Conservation (phyloP, 2,329 filamentous ascomycete genomes). For the Plenodomus biglobosus region DNA sequence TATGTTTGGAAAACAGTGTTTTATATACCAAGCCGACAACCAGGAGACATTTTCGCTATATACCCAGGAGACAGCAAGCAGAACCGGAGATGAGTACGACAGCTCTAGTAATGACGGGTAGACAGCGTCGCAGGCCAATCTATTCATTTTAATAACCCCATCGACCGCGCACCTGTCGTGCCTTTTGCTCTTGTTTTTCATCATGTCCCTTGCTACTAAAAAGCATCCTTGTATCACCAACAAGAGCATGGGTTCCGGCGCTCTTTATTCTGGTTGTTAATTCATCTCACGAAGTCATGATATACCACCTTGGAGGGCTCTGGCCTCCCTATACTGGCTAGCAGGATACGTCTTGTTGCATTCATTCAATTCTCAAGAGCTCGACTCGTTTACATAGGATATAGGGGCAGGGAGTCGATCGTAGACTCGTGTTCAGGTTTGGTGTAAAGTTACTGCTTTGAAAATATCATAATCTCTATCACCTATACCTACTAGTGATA, state of each 20-base stretch:
- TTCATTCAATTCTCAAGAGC: not conserved
- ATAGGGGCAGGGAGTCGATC: not conserved
- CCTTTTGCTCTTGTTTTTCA: conserved; percentile 24
- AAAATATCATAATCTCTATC: not conserved
- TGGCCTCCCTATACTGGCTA: conserved; percentile 18
- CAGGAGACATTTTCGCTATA: conserved; percentile 35
- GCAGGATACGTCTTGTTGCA: conserved; percentile 10
- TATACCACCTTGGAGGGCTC: conserved; percentile 30
- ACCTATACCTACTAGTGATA: too few relatives aligned
- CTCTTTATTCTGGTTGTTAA: conserved; percentile 19
- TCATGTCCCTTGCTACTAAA: not conserved
- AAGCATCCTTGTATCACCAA: not conserved
- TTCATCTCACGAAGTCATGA: conserved; percentile 40
- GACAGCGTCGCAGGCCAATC: conserved; percentile 43
- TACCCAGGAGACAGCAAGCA: conserved; percentile 24
- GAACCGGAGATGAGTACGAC: conserved; percentile 24
- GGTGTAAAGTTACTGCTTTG: not conserved
- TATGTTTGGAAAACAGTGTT: conserved; percentile 3
- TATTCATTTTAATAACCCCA: conserved; percentile 33
- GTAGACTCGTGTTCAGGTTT: not conserved
- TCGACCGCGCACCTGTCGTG: conserved; percentile 23
- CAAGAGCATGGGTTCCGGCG: conserved; percentile 1
- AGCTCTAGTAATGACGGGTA: conserved; percentile 41
- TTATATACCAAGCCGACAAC: conserved; percentile 26
- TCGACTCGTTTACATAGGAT: not conserved